Conservation (phyloP, 306 rosid species). For the Cucurbita argyrosperma region DNA sequence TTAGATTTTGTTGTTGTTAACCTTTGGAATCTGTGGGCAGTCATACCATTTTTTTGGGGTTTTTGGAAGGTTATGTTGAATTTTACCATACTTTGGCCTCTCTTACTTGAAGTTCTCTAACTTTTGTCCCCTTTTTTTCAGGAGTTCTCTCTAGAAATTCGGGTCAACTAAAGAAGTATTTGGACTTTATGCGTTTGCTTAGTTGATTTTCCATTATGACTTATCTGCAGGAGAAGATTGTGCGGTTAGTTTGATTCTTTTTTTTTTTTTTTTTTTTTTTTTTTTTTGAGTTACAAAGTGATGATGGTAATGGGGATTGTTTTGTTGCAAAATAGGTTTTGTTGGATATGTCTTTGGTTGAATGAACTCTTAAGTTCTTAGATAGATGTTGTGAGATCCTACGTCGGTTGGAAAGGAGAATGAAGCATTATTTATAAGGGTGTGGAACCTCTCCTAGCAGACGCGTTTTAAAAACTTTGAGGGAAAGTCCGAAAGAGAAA, state of each 20-base stretch:
- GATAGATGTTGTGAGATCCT: background rate
- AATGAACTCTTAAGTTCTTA: background rate
- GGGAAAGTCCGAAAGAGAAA: no score
- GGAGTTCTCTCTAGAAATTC: background rate
- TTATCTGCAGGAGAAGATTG: slow-evolving; percentile 7
- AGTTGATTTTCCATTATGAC: background rate
- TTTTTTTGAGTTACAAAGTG: no score
- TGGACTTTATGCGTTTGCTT: background rate
- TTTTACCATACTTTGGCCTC: background rate
- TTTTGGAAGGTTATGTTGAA: background rate
- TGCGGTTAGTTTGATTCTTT: slow-evolving; percentile 2
- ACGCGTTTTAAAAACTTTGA: no score
- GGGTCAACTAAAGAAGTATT: background rate
- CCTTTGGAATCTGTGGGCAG: background rate
- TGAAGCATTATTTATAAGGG: no score
- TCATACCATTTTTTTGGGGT: background rate
- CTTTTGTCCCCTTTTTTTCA: background rate
- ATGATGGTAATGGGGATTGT: background rate
- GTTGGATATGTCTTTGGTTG: background rate
- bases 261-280: background rate
- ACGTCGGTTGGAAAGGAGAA: no score
- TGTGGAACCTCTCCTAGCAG: no score
- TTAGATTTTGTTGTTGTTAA: background rate
- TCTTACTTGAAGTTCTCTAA: slow-evolving; percentile 1
- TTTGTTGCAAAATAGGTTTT: background rate